phyloP scores from a whole-genome alignment of 2,329 filamentous ascomycete species.

The Trichoderma oligosporum region DNA sequence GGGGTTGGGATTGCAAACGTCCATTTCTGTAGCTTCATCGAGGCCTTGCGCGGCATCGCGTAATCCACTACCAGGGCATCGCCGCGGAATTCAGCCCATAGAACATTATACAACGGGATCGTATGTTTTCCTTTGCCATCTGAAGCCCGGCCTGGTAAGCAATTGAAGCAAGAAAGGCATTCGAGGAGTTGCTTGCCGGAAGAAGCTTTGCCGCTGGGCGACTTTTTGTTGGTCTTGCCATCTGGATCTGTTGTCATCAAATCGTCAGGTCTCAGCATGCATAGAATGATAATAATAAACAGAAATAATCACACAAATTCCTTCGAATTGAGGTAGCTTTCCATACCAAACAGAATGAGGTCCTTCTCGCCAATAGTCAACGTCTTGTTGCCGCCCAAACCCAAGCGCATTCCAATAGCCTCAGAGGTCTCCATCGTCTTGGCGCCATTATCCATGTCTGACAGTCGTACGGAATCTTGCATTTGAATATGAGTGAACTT shows the following conservation, averaged over 20 bases:
- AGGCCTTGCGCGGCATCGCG: constrained; percentile 58
- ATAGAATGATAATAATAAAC: background rate
- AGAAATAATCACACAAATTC: background rate
- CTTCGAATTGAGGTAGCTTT: background rate
- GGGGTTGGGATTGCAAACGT: constrained; percentile 44
- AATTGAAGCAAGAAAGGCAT: background rate
- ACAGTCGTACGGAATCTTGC: background rate
- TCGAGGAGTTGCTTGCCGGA: constrained; percentile 11
- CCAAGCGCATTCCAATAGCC: constrained; percentile 28
- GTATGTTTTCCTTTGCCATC: constrained; percentile 28
- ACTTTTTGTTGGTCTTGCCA: constrained; percentile 9
- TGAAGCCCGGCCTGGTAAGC: constrained; percentile 20
- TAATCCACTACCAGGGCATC: constrained; percentile 67
- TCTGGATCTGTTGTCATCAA: constrained; percentile 8
- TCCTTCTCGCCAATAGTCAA: constrained; percentile 32
- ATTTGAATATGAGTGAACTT: too few relatives aligned
- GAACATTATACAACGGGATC: constrained; percentile 77
- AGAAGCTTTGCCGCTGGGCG: constrained; percentile 6
- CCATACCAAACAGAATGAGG: constrained; percentile 36
- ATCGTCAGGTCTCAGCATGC: background rate
- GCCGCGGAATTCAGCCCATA: constrained; percentile 69
- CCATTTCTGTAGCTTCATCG: constrained; percentile 58
- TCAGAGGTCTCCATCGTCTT: constrained; percentile 23
- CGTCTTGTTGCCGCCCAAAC: constrained; percentile 31
- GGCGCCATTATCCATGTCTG: constrained; percentile 14